phyloP scores from a whole-genome alignment of 1,139 yeast genomes.

The Suhomyces anneliseae region DNA sequence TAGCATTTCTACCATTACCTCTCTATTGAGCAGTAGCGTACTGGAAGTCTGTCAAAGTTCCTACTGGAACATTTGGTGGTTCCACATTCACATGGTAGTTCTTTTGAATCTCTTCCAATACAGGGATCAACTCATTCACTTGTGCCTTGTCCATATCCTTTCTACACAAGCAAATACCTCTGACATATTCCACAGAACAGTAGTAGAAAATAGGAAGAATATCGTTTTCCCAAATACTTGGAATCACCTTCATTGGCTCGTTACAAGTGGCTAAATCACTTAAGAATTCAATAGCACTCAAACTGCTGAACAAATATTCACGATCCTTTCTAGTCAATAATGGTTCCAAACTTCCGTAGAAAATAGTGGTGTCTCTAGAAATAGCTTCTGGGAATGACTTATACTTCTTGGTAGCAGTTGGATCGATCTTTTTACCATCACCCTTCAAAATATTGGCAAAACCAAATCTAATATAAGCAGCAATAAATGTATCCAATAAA shows the following conservation, averaged over 20 bases:
- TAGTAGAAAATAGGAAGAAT: slow-evolving; percentile 61
- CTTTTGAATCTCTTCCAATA: slow-evolving; percentile 32
- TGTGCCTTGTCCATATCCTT: slow-evolving; percentile 43
- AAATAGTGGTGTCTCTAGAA: slow-evolving; percentile 61
- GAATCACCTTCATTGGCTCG: slow-evolving; percentile 46
- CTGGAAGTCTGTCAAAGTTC: slow-evolving; percentile 38
- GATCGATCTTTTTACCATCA: slow-evolving; percentile 56
- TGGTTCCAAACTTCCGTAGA: slow-evolving; percentile 62
- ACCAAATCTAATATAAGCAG: slow-evolving; percentile 47
- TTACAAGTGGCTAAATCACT: slow-evolving; percentile 65
- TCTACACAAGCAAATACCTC: slow-evolving; percentile 46
- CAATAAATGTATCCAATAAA: slow-evolving; percentile 43
- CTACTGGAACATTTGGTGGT: slow-evolving; percentile 33
- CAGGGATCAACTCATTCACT: slow-evolving; percentile 30
- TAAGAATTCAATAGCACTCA: slow-evolving; percentile 63
- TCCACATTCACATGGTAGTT: slow-evolving; percentile 35
- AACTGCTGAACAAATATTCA: slow-evolving; percentile 54
- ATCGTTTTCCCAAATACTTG: slow-evolving; percentile 57
- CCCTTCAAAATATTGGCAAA: slow-evolving; percentile 49
- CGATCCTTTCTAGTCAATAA: slow-evolving; percentile 48
- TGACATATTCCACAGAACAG: slow-evolving; percentile 67
- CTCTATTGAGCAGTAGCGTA: slow-evolving; percentile 2
- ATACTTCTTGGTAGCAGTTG: slow-evolving; percentile 49
- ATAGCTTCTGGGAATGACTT: slow-evolving; percentile 44
- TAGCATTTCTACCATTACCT: too few relatives aligned